Base-by-base conservation (phyloP, 2,329 filamentous ascomycete genomes). In the Fusarium illudens region DNA sequence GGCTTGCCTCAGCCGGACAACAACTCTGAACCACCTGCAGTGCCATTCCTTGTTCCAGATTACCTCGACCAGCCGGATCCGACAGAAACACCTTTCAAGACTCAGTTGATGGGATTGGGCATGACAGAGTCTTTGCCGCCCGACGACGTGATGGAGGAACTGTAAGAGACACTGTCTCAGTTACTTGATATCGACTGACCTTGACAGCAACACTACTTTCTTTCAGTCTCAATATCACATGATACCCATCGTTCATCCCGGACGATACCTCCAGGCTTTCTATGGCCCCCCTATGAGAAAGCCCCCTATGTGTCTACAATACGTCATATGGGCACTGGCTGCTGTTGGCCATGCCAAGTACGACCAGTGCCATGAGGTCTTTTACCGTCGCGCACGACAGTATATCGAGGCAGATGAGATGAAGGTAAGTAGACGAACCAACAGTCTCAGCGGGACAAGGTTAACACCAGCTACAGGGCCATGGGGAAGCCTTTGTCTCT, bases 331-430 rank as follows among this genome's bases (percentile, higher is more conserved):
- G 93, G 87, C 90, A n/a, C 82, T 92, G 71, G 92, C 92, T 9
- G 89, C 93, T 6, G 86, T 88, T 13, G 83, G 90, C 2, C 87
- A 90, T 30, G 86, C 92, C 37, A 93, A 93, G 74, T 96, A 96
- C 73, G 83, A 85, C 8, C 81, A 82, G 9, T 86, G 93, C 36
- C 89, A 93, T 64, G 89, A 92, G 8, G 85, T 94, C 49, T 94
- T 97, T 73, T 97, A 97, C 75, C 86, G 88, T 52, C 87, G 93
- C 39, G 88, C 94, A 4, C 87, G 94, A 29, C 94, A 94, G 68
- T 97, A 97, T 75, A 85, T 90, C 0, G 90, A 97, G 69, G 83
- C 87, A 33, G 93, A 96, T 68, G 93, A 97, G 80, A 91, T 97
- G 88, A 93, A 89, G 79, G 86, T 85, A 70, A 57, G 79, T 54